Conservation (phyloP, 192 early-diverging fungal species). For the Kappamyces sp. region DNA sequence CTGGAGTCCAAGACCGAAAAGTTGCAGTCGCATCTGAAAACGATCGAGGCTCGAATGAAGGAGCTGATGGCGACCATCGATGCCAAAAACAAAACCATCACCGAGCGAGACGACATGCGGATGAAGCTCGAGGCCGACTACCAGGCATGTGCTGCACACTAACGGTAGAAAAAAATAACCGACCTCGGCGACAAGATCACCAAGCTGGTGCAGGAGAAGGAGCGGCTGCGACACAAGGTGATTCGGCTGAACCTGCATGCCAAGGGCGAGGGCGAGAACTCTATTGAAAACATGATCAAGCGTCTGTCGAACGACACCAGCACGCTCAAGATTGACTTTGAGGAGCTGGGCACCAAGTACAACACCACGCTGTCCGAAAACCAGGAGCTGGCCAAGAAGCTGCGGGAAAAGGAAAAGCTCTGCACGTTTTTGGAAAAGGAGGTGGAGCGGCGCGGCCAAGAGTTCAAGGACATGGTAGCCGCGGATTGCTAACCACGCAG, state of each 20-base stretch:
- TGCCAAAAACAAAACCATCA: conserved; percentile 42
- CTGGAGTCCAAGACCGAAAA: conserved; percentile 58
- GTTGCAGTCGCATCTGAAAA: conserved; percentile 51
- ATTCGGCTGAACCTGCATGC: conserved; percentile 55
- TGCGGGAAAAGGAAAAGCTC: conserved; percentile 50
- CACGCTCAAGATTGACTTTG: conserved; percentile 43
- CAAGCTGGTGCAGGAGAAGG: conserved; percentile 47
- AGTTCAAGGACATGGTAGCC: conserved; percentile 45
- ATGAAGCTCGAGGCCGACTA: conserved; percentile 36
- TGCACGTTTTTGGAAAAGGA: conserved; percentile 51
- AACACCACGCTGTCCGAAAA: conserved; percentile 35
- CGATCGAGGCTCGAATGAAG: conserved; percentile 43
- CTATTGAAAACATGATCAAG: conserved; percentile 59
- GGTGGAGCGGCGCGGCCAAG: conserved; percentile 39
- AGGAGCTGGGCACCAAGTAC: conserved; percentile 42
- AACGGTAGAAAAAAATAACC: conserved; percentile 32
- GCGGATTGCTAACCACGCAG: conserved; percentile 12
- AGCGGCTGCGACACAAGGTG: conserved; percentile 57
- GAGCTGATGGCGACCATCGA: conserved; percentile 49
- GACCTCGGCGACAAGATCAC: conserved; percentile 33
- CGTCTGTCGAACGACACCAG: conserved; percentile 48
- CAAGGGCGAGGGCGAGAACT: conserved; percentile 54
- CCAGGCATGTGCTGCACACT: conserved; percentile 17
- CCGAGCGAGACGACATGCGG: conserved; percentile 41
- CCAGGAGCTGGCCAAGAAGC: conserved; percentile 31